phyloP scores from a whole-genome alignment of 805 yeast species.

The Teunomyces aglyptinius region DNA sequence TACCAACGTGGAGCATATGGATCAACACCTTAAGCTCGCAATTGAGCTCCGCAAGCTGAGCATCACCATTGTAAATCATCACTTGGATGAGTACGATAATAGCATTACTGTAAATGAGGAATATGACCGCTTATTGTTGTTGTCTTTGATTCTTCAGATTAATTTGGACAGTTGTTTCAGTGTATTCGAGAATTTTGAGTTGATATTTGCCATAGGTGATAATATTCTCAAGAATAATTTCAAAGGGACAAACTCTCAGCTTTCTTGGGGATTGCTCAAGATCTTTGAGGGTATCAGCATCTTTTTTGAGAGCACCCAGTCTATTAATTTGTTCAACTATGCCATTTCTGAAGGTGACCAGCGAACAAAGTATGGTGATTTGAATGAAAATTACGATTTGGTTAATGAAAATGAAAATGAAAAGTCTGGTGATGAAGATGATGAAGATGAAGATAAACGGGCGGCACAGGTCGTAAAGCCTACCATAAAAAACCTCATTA shows the following conservation, averaged over 20 bases:
- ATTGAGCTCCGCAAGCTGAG: constrained; percentile 36
- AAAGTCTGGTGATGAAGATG: constrained; percentile 14
- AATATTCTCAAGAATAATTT: constrained; percentile 21
- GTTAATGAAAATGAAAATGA: constrained; percentile 11
- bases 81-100: constrained; percentile 41
- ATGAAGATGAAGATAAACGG: constrained; percentile 14
- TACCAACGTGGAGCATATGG: constrained; percentile 10
- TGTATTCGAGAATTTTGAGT: constrained; percentile 42
- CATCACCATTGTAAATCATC: constrained; percentile 35
- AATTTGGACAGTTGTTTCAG: constrained; percentile 38
- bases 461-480: constrained; percentile 24
- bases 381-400: constrained; percentile 36
- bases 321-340: constrained; percentile 48
- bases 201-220: constrained; percentile 42
- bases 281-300: constrained; percentile 32
- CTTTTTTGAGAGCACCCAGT: constrained; percentile 48
- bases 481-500: constrained; percentile 15
- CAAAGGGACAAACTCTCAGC: constrained; percentile 7
- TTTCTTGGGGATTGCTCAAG: constrained; percentile 22
- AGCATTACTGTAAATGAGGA: constrained; percentile 10
- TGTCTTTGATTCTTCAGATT: constrained; percentile 37
- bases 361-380: constrained; percentile 46
- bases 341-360: constrained; percentile 33
- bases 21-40: constrained; percentile 25
- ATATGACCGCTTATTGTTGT: constrained; percentile 32